Evolutionary conservation across 345 rosid species (phyloP).

Genomic region (Cardamine resedifolia): DNA sequence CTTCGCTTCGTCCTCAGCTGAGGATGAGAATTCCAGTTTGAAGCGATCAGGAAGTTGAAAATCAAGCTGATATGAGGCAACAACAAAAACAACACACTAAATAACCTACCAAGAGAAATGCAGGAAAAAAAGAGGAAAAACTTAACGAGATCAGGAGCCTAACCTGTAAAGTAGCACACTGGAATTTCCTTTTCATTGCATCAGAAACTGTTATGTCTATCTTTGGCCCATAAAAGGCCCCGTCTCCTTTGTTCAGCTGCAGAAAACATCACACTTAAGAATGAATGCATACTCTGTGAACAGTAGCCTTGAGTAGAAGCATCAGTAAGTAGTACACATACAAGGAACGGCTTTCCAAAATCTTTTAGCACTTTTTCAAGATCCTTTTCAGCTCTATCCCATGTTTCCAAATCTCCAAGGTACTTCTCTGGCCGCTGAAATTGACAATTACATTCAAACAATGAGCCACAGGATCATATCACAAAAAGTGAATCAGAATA

Average conservation of each 20-base stretch:
- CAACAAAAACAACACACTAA: neutral
- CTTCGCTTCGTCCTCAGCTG: constrained; percentile 78
- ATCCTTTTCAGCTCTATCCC: constrained; percentile 78
- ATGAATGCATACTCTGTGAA: neutral
- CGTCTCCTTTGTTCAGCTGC: constrained; percentile 79
- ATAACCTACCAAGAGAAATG: neutral
- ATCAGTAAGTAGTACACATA: constrained; percentile 22
- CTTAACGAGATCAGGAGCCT: neutral
- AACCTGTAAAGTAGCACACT: constrained; percentile 91
- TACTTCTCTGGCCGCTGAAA: constrained; percentile 79
- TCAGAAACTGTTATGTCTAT: constrained; percentile 87
- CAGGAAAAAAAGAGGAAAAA: neutral
- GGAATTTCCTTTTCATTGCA: constrained; percentile 77
- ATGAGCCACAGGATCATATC: constrained; percentile 1
- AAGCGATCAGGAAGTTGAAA: constrained; percentile 62
- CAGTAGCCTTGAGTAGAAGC: neutral
- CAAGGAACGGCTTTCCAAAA: constrained; percentile 80
- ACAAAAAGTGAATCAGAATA: neutral
- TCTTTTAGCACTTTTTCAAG: constrained; percentile 66
- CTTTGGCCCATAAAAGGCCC: constrained; percentile 93
- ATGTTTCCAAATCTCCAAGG: constrained; percentile 65
- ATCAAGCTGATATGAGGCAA: neutral
- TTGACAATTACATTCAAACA: neutral
- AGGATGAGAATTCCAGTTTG: constrained; percentile 50
- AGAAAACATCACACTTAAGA: constrained; percentile 1